A percentile compares a stretch with the other conserved stretches of the same genome.
Evolutionary conservation across 2,329 filamentous ascomycete species (phyloP).

Genomic region (Hypoxylon sp.): DNA sequence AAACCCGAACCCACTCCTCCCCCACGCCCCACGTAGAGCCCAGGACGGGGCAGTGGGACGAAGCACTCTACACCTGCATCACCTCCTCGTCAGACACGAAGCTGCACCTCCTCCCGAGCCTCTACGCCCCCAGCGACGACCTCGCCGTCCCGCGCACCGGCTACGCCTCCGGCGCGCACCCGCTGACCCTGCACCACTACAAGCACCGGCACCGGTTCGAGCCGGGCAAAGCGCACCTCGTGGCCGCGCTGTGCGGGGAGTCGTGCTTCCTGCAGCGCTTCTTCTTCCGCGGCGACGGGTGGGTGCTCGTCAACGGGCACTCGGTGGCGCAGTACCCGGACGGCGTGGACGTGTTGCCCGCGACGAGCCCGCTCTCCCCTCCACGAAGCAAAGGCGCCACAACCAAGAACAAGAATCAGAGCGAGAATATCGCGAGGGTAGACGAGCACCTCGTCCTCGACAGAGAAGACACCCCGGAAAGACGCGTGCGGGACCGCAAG

Average conservation of each 20-base stretch:
- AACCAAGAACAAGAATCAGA: no score
- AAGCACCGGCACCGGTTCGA: conserved; percentile 55
- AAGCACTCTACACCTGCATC: conserved; percentile 58
- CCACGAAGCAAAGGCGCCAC: no score
- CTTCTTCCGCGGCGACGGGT: conserved; percentile 58
- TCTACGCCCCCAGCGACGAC: conserved; percentile 56
- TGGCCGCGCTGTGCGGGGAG: conserved; percentile 59
- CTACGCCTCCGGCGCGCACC: conserved; percentile 57
- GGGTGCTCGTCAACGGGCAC: conserved; percentile 62
- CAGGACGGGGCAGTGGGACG: conserved; percentile 56
- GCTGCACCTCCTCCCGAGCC: conserved; percentile 59
- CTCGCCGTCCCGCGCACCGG: conserved; percentile 48
- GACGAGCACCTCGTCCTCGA: conserved; percentile 51
- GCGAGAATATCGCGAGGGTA: not conserved
- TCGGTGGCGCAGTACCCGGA: conserved; percentile 59
- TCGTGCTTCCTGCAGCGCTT: conserved; percentile 62
- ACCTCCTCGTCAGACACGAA: conserved; percentile 51
- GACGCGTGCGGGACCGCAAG: conserved; percentile 45
- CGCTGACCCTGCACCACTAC: conserved; percentile 58
- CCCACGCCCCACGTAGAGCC: conserved; percentile 4
- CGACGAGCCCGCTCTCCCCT: no score
- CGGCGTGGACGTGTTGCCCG: conserved; percentile 47
- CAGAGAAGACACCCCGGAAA: conserved; percentile 43
- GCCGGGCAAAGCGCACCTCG: conserved; percentile 57
- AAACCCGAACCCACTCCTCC: no score